Conservation (phyloP, 805 yeast species). For the Ogataea ganodermae region DNA sequence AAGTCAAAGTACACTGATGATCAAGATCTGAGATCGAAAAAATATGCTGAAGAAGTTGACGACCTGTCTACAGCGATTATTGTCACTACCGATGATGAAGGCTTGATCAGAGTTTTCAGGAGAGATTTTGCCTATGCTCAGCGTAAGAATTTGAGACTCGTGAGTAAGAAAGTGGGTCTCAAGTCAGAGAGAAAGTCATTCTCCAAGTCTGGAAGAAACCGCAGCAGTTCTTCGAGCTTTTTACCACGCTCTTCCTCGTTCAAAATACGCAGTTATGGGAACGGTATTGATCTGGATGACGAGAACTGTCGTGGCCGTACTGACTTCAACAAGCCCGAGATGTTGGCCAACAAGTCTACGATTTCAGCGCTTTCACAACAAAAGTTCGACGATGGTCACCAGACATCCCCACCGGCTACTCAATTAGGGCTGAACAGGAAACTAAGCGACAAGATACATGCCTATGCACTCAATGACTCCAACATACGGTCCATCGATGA, state of each 20-base stretch:
- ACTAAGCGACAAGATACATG: neutral
- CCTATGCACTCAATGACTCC: conserved; percentile 10
- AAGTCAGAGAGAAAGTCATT: conserved; percentile 17
- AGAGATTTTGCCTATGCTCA: conserved; percentile 66
- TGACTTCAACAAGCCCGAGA: conserved; percentile 3
- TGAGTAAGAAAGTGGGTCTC: conserved; percentile 16
- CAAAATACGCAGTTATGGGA: neutral
- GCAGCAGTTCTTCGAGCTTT: conserved; percentile 21
- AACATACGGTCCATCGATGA: conserved; percentile 17
- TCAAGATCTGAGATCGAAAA: conserved; percentile 8
- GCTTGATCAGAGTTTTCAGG: conserved; percentile 74
- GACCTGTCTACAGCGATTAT: conserved; percentile 48
- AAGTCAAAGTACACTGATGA: conserved; percentile 22
- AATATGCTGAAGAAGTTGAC: conserved; percentile 34
- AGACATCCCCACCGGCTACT: neutral
- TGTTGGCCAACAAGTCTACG: conserved; percentile 3
- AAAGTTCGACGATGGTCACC: neutral
- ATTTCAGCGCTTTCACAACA: neutral
- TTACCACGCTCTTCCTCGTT: conserved; percentile 8
- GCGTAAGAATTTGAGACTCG: conserved; percentile 33
- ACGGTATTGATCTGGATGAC: conserved; percentile 3
- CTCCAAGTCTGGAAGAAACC: conserved; percentile 15
- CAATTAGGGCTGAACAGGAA: conserved; percentile 2
- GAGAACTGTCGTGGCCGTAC: conserved; percentile 16
- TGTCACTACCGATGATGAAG: conserved; percentile 75